Evolutionary conservation across 176 grass and related monocot genomes (phyloP).

Genomic region (Carex parvula): DNA sequence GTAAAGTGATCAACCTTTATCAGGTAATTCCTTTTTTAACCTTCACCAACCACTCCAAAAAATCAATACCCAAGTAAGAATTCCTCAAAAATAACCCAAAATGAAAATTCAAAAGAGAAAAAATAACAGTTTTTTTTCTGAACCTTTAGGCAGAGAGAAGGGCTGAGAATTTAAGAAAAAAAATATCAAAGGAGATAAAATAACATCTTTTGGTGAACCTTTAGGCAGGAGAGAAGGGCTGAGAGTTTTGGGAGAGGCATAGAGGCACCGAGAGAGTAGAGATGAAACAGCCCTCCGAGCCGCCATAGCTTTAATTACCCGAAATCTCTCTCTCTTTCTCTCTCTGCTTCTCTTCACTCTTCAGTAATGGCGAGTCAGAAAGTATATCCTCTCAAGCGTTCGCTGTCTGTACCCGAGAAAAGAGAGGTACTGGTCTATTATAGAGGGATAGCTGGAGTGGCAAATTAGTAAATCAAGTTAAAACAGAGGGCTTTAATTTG

Average conservation of each 20-base stretch:
- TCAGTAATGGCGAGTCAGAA: constrained; percentile 19
- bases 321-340: background rate
- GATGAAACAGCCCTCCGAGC: constrained; percentile 54
- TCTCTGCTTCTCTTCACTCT: background rate
- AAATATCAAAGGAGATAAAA: background rate
- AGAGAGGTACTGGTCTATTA: background rate
- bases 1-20: background rate
- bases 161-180: constrained; percentile 2
- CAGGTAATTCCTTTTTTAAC: background rate
- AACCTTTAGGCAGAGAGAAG: constrained; percentile 35
- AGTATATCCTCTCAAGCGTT: background rate
- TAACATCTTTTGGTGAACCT: constrained; percentile 36
- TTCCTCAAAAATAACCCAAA: background rate
- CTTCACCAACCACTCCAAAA: constrained; percentile 2
- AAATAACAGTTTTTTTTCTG: background rate
- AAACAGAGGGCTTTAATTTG: background rate
- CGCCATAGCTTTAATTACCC: constrained; percentile 36
- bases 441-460: background rate
- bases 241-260: constrained; percentile 15
- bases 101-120: background rate
- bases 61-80: background rate
- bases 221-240: constrained; percentile 29
- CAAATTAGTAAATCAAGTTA: background rate
- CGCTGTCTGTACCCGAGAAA: background rate
- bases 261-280: constrained; percentile 38